phyloP scores from a whole-genome alignment of 768 basidiomycete species.

The Lactarius trivialis region DNA sequence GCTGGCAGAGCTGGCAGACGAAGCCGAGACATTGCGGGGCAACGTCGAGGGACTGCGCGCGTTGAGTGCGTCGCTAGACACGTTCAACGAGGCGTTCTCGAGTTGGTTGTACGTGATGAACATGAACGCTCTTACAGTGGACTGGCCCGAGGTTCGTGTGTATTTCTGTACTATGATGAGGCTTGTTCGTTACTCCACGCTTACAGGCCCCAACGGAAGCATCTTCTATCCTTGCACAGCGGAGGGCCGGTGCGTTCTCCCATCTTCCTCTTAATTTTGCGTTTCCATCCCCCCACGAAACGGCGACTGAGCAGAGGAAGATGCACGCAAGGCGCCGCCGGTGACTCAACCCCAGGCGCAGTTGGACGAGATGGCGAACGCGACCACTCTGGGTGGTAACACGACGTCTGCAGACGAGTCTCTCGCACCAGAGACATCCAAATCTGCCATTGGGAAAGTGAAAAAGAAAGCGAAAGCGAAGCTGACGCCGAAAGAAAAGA shows the following conservation, averaged over 20 bases:
- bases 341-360: slow-evolving; percentile 32
- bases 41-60: slow-evolving; percentile 67
- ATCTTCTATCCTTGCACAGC: slow-evolving; percentile 47
- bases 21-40: slow-evolving; percentile 70
- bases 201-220: slow-evolving; percentile 25
- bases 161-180: no score
- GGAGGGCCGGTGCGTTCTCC: slow-evolving; percentile 49
- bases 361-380: slow-evolving; percentile 30
- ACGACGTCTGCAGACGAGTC: slow-evolving; percentile 38
- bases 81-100: slow-evolving; percentile 91
- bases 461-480: slow-evolving; percentile 56
- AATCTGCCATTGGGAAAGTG: slow-evolving; percentile 34
- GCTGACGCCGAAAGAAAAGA: slow-evolving; percentile 73
- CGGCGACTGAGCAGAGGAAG: slow-evolving; percentile 41
- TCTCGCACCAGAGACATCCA: slow-evolving; percentile 27
- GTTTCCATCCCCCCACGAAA: neutral
- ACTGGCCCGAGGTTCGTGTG: slow-evolving; percentile 74
- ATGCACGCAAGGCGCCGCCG: slow-evolving; percentile 44
- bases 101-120: slow-evolving; percentile 88
- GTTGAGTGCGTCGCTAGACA: slow-evolving; percentile 68
- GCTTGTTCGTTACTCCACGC: neutral
- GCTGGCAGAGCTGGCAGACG: slow-evolving; percentile 81
- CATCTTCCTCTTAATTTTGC: neutral
- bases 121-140: slow-evolving; percentile 91
- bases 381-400: slow-evolving; percentile 28